Evolutionary conservation across 495 filamentous ascomycete species (phyloP).

Genomic region (Aspergillus nanangensis): DNA sequence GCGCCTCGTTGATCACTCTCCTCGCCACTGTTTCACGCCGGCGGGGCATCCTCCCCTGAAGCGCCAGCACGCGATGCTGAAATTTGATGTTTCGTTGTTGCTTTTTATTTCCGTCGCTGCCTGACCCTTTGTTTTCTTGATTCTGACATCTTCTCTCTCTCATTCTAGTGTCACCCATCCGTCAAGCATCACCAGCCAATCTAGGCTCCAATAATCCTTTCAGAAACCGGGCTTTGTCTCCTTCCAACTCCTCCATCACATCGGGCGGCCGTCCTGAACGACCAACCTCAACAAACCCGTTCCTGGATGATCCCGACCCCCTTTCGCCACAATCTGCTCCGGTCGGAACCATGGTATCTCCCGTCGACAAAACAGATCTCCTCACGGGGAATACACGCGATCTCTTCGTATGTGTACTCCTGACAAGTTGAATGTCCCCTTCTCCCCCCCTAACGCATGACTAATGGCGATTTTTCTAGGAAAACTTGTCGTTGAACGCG

Average conservation of each 20-base stretch:
- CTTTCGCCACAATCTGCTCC: constrained; percentile 45
- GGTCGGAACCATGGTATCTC: constrained; percentile 54
- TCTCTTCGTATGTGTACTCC: constrained; percentile 72
- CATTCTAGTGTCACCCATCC: constrained; percentile 9
- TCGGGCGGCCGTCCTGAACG: constrained; percentile 49
- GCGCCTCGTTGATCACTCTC: constrained; percentile 6
- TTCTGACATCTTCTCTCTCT: constrained; percentile 1
- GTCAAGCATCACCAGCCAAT: constrained; percentile 48
- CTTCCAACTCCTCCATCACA: constrained; percentile 50
- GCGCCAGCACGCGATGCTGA: neutral
- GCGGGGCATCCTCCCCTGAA: constrained; percentile 9
- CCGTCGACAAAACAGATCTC: constrained; percentile 40
- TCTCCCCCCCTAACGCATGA: neutral
- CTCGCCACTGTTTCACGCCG: constrained; percentile 15
- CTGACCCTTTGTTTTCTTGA: constrained; percentile 7
- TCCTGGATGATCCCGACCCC: constrained; percentile 67
- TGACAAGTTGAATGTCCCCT: neutral
- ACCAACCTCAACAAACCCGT: constrained; percentile 85
- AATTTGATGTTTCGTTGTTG: too few relatives aligned
- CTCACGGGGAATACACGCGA: constrained; percentile 68
- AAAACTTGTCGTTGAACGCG: constrained; percentile 38
- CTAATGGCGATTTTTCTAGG: constrained; percentile 19
- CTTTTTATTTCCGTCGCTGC: constrained; percentile 12
- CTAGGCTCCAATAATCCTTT: constrained; percentile 98
- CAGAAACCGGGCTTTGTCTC: constrained; percentile 81